Percentiles rank a stretch among this genome's conserved stretches.
Conservation (phyloP, 1,284 basidiomycete genomes). For the Ganoderma lucidum region DNA sequence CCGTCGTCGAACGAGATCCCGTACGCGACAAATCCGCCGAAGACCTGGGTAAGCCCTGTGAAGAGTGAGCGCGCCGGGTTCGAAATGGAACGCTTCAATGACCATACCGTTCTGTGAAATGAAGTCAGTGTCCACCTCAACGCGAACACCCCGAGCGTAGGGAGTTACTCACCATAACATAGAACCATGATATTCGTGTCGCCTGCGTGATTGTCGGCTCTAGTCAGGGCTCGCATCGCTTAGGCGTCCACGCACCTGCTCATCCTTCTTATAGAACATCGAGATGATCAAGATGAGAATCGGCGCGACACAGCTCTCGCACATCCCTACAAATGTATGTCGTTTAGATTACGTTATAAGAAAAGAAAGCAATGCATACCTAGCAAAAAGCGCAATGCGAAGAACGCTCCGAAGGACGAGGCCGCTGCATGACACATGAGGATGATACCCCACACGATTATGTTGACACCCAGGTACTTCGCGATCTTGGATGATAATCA, state of each 20-base stretch:
- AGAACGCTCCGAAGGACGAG: slow-evolving; percentile 66
- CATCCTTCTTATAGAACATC: slow-evolving; percentile 77
- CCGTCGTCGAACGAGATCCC: slow-evolving; percentile 66
- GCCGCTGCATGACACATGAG: slow-evolving; percentile 69
- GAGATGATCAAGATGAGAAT: slow-evolving; percentile 70
- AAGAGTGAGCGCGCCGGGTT: neutral
- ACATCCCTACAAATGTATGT: slow-evolving; percentile 57
- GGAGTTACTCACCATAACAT: slow-evolving; percentile 60
- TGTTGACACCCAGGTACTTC: slow-evolving; percentile 70
- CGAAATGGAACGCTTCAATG: neutral
- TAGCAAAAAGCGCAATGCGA: slow-evolving; percentile 66
- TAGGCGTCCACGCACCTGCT: slow-evolving; percentile 54
- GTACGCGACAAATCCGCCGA: slow-evolving; percentile 75
- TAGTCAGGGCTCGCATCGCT: neutral
- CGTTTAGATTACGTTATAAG: neutral
- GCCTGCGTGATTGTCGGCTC: slow-evolving; percentile 45
- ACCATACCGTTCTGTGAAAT: slow-evolving; percentile 34
- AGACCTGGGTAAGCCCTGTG: slow-evolving; percentile 64
- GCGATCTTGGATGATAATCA: slow-evolving; percentile 49
- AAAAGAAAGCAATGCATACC: slow-evolving; percentile 45
- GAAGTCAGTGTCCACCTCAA: neutral
- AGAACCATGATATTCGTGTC: slow-evolving; percentile 70
- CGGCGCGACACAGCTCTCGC: slow-evolving; percentile 69
- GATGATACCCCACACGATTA: slow-evolving; percentile 67
- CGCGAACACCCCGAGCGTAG: neutral